phyloP scores from a whole-genome alignment of 805 yeast species.

The Hanseniaspora hatyaiensis region DNA sequence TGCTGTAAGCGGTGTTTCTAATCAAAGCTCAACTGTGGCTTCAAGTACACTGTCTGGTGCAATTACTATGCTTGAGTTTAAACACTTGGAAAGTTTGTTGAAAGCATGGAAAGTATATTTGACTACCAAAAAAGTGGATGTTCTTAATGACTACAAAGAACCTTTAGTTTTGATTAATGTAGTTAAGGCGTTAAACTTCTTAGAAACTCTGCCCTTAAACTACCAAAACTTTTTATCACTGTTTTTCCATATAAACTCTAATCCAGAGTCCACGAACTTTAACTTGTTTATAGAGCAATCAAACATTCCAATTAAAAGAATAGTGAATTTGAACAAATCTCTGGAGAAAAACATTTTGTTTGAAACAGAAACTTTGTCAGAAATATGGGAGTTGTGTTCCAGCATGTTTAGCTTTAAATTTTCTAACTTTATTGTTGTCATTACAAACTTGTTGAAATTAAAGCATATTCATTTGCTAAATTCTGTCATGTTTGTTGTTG shows the following conservation, averaged over 20 bases:
- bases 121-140: conserved; percentile 17
- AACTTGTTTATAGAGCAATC: conserved; percentile 33
- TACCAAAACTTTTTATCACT: conserved; percentile 40
- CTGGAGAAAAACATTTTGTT: background rate
- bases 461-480: conserved; percentile 25
- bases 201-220: conserved; percentile 26
- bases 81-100: conserved; percentile 14
- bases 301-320: conserved; percentile 21
- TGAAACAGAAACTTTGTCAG: conserved; percentile 4
- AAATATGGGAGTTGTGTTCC: conserved; percentile 9
- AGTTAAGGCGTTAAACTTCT: conserved; percentile 18
- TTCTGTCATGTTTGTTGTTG: conserved; percentile 20
- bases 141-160: conserved; percentile 9
- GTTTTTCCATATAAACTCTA: conserved; percentile 38
- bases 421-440: conserved; percentile 24
- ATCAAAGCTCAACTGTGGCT: conserved; percentile 1
- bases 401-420: conserved; percentile 28
- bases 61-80: conserved; percentile 3
- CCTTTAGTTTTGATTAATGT: conserved; percentile 17
- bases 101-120: conserved; percentile 21
- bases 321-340: conserved; percentile 16
- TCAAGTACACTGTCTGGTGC: background rate
- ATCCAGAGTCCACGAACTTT: conserved; percentile 28
- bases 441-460: conserved; percentile 28
- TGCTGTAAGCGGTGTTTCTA: background rate